Evolutionary conservation across 768 basidiomycete genomes (phyloP).

Genomic region (Aureoboletus auriporus): DNA sequence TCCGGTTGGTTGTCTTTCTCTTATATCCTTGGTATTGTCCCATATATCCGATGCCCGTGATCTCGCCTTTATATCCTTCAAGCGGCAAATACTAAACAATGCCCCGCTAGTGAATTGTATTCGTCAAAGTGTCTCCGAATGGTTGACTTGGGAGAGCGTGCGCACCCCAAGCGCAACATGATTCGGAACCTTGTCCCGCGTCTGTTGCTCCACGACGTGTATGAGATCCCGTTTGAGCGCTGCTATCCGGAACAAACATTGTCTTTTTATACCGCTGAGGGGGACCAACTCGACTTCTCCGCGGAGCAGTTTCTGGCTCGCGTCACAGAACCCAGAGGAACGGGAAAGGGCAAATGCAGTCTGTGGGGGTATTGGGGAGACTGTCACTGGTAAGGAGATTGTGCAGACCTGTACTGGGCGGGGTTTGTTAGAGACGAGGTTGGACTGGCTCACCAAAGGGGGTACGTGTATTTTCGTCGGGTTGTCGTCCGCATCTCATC

Average conservation of each 20-base stretch:
- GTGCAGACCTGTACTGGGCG: conserved; percentile 52
- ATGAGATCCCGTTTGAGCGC: conserved; percentile 51
- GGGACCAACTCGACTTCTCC: conserved; percentile 28
- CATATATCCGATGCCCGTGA: conserved; percentile 32
- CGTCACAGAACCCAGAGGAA: conserved; percentile 52
- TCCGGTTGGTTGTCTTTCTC: conserved; percentile 38
- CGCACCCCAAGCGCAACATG: conserved; percentile 35
- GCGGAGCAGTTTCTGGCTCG: conserved; percentile 55
- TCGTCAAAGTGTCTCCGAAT: conserved; percentile 41
- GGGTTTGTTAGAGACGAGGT: conserved; percentile 42
- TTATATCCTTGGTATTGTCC: neutral
- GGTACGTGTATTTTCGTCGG: conserved; percentile 33
- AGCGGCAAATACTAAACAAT: conserved; percentile 47
- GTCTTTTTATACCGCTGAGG: conserved; percentile 54
- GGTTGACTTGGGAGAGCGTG: conserved; percentile 52
- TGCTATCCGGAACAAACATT: conserved; percentile 48
- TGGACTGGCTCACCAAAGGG: conserved; percentile 42
- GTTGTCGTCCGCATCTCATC: conserved; percentile 24
- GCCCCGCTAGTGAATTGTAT: conserved; percentile 40
- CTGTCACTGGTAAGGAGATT: conserved; percentile 47
- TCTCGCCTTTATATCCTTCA: conserved; percentile 56
- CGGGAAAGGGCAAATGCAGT: conserved; percentile 47
- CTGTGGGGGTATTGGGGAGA: conserved; percentile 41
- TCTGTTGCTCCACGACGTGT: conserved; percentile 55
- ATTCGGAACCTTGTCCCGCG: conserved; percentile 54